phyloP scores from a whole-genome alignment of 306 rosid genomes.

The Fragaria iinumae region DNA sequence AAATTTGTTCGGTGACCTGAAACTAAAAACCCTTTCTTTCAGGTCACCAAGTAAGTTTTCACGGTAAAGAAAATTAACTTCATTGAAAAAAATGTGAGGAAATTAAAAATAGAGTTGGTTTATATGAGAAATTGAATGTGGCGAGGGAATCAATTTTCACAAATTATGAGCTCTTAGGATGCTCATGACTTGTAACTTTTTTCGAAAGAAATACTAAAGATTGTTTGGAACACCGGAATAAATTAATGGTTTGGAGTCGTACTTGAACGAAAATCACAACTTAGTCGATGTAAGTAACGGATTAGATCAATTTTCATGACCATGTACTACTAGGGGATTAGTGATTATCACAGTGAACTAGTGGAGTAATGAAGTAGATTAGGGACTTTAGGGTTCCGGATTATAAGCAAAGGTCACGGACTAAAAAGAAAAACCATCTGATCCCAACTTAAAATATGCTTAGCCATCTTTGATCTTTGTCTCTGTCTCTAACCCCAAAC shows the following conservation, averaged over 20 bases:
- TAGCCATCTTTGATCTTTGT: constrained; percentile 19
- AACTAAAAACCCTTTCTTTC: too few species aligned
- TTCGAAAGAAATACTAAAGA: neutral
- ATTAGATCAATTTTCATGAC: constrained; percentile 1
- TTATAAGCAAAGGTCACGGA: constrained; percentile 49
- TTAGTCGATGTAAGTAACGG: neutral
- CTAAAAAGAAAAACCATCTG: constrained; percentile 20
- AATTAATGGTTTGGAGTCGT: neutral
- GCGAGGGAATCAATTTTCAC: neutral
- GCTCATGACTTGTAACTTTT: neutral
- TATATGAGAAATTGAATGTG: neutral
- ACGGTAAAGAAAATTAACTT: too few species aligned
- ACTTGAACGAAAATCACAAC: neutral
- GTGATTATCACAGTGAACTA: neutral
- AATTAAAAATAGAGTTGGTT: neutral
- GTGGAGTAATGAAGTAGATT: constrained; percentile 16
- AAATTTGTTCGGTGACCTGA: neutral
- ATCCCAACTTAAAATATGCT: constrained; percentile 9
- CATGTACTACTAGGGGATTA: neutral
- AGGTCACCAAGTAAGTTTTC: too few species aligned
- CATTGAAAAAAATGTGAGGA: neutral
- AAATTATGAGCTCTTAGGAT: too few species aligned
- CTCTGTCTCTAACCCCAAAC: constrained; percentile 41
- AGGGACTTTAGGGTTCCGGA: constrained; percentile 4
- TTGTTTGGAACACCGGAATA: neutral